Evolutionary conservation across 331 rosid species (phyloP).

Genomic region (Malus hybrid): DNA sequence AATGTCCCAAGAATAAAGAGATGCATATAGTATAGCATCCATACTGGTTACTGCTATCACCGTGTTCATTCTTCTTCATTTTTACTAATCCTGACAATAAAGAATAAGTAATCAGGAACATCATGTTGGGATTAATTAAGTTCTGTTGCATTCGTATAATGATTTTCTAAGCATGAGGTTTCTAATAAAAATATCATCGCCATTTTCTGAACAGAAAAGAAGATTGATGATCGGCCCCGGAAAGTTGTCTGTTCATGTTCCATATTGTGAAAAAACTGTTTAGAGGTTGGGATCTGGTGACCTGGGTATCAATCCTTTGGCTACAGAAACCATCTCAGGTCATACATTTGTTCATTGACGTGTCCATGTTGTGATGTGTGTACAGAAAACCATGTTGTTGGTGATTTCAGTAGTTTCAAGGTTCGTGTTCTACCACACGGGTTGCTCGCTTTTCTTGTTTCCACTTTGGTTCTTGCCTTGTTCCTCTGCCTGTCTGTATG

Average conservation of each 20-base stretch:
- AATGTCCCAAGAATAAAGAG: not conserved
- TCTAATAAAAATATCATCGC: not conserved
- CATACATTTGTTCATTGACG: constrained; percentile 27
- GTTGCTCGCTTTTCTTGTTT: constrained; percentile 3
- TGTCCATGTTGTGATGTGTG: constrained; percentile 53
- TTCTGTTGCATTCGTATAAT: not conserved
- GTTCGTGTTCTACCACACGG: constrained; percentile 19
- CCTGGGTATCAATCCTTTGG: constrained; percentile 14
- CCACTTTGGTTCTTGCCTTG: not conserved
- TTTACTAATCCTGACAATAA: not conserved
- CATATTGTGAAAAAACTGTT: constrained; percentile 55
- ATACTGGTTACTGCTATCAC: not conserved
- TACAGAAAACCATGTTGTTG: constrained; percentile 40
- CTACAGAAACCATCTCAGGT: constrained; percentile 37
- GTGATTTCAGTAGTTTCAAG: constrained; percentile 30
- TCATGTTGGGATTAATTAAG: not conserved
- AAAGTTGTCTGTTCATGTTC: constrained; percentile 84
- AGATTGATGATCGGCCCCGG: constrained; percentile 74
- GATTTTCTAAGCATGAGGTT: not conserved
- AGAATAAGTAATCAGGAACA: not conserved
- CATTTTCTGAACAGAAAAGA: constrained; percentile 63
- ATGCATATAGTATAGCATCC: not conserved
- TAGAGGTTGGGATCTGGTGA: not conserved
- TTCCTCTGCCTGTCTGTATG: not conserved
- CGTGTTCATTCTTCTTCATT: not conserved